These are phyloP conservation scores for Cylindrodendrum hubeiense DNA, from an alignment of 2,329 filamentous ascomycete genomes.

Conservation along the genomic window DNA sequence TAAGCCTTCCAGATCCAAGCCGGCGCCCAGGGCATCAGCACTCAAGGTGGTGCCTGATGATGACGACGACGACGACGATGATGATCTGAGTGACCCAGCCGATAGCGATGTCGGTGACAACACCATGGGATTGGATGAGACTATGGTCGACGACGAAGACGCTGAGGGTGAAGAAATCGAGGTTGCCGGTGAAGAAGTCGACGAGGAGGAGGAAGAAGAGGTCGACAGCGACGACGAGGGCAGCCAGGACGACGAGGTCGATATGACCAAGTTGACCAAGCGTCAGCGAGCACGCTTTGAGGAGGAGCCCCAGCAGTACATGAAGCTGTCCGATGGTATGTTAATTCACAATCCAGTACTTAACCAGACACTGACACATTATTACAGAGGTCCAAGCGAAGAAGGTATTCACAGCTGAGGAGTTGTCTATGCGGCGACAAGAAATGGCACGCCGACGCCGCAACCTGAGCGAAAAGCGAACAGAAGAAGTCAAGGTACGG, in stretches of 20 bases:
- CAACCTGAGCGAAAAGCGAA: slow-evolving; percentile 74
- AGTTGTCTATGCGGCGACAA: slow-evolving; percentile 71
- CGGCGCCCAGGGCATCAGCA: slow-evolving; percentile 49
- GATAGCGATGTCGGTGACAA: slow-evolving; percentile 61
- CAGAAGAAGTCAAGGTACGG: slow-evolving; percentile 72
- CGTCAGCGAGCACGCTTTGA: slow-evolving; percentile 71
- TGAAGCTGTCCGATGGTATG: slow-evolving; percentile 72
- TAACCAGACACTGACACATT: slow-evolving; percentile 31
- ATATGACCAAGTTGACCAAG: slow-evolving; percentile 71
- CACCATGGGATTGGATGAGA: slow-evolving; percentile 58
- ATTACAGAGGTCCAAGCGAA: slow-evolving; percentile 72
- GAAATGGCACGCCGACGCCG: slow-evolving; percentile 73
- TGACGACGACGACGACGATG: slow-evolving; percentile 60
- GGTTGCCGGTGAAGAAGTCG: slow-evolving; percentile 56
- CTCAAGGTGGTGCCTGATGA: slow-evolving; percentile 54
- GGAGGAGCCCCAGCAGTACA: slow-evolving; percentile 65
- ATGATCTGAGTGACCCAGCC: slow-evolving; percentile 64
- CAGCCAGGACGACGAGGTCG: slow-evolving; percentile 63
- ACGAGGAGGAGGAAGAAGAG: slow-evolving; percentile 57
- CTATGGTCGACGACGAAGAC: slow-evolving; percentile 60
- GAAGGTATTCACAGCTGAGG: slow-evolving; percentile 72
- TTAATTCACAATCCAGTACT: not conserved
- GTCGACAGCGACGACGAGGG: slow-evolving; percentile 59
- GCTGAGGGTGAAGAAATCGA: slow-evolving; percentile 61
- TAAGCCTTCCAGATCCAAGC: slow-evolving; percentile 55